Evolutionary conservation across 2,329 filamentous ascomycete genomes (phyloP).

Genomic region (Pseudocercospora vitis): DNA sequence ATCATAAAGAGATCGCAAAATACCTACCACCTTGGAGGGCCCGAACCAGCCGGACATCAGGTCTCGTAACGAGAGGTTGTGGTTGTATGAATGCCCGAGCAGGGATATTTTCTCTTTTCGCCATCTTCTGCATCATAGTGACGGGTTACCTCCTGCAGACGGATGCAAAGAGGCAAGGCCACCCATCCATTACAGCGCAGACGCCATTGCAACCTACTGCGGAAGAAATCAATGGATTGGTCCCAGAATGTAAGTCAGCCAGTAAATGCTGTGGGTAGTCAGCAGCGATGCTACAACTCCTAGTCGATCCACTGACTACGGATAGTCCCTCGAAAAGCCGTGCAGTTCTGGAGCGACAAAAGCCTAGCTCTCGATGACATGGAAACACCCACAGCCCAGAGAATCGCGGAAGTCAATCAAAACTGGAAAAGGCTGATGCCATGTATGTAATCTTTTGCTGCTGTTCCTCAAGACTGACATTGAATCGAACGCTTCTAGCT

Average conservation of each 20-base stretch:
- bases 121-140: no score
- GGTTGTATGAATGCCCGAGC: no score
- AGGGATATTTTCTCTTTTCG: no score
- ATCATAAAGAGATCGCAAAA: not conserved
- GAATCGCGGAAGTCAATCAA: not conserved
- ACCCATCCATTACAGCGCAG: not conserved
- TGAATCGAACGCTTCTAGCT: not conserved
- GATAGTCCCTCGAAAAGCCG: not conserved
- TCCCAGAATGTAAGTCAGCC: not conserved
- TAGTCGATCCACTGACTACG: not conserved
- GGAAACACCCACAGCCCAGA: not conserved
- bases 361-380: not conserved
- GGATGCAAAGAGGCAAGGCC: not conserved
- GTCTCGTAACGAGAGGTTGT: not conserved
- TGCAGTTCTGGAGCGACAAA: not conserved
- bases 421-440: conserved; percentile 3
- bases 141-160: not conserved
- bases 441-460: not conserved
- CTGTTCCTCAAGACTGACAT: not conserved
- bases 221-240: not conserved
- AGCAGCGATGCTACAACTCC: not conserved
- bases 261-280: not conserved
- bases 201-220: not conserved
- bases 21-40: not conserved
- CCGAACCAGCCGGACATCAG: not conserved